Evolutionary conservation across 225 moss, liverwort and hornwort genomes (phyloP).

Genomic region (Marchantia polymorpha): DNA sequence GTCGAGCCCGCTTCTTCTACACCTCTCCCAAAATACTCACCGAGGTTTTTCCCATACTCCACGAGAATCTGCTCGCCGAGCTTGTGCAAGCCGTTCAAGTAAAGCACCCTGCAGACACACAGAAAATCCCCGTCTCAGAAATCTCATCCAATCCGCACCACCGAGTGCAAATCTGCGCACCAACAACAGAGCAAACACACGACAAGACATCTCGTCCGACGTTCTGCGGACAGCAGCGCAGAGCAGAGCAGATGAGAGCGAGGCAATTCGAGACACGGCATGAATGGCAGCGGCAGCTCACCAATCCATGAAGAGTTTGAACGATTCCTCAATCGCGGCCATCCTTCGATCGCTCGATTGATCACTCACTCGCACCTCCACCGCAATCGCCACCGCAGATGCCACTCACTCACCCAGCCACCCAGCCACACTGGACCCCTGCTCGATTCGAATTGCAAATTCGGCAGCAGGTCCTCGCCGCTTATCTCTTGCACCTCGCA

Average conservation of each 20-base stretch:
- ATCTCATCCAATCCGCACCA: background rate
- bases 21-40: background rate
- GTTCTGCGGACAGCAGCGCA: too few species aligned
- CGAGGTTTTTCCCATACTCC: constrained; percentile 14
- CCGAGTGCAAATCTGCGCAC: background rate
- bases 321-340: constrained; percentile 13
- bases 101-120: constrained; percentile 5
- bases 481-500: background rate
- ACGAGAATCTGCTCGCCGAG: constrained; percentile 16
- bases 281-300: constrained; percentile 4
- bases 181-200: background rate
- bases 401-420: background rate
- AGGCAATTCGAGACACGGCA: background rate
- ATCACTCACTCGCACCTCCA: background rate
- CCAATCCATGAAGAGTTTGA: constrained; percentile 18
- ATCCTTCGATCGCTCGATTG: background rate
- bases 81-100: constrained; percentile 15
- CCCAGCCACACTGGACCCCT: background rate
- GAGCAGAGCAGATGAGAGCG: background rate
- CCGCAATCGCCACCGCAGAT: background rate
- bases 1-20: too few species aligned
- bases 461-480: background rate
- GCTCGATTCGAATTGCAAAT: background rate
- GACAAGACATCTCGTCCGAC: too few species aligned
- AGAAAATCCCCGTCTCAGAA: background rate